Base-by-base conservation (phyloP, 2,329 filamentous ascomycete genomes). In the Monilinia laxa region DNA sequence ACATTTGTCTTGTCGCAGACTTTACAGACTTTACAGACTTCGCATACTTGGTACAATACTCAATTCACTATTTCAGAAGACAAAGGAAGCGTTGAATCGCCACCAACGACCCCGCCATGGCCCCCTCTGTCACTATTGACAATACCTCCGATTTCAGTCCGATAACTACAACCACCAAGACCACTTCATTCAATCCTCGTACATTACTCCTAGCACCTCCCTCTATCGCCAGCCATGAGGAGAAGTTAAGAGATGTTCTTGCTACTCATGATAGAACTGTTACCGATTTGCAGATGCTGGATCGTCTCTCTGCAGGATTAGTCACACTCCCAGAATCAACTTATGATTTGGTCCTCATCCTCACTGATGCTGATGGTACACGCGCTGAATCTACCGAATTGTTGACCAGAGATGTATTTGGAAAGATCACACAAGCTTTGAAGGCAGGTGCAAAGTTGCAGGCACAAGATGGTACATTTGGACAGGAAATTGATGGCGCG, bases 251-350 rank as follows among this genome's bases (percentile, higher is more conserved):
- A 71, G 81, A 82, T 71, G 83, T 95, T 69, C 86, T 96, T 74
- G 83, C 87, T 68, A 82, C 87, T 67, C 88, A 92, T 80, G 88
- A 95, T 78, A 89, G 92, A 76, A 81, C 84, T 70, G 82, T 85
- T 56, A 94, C 93, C 69, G 95, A 99, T 76, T 84, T 99, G 64
- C 95, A 98, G 79, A 99, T 99, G 95, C 90, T 99, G 69, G 95
- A 99, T 80, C 92, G 95, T 62, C 85, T 99, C 52, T 87, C 91
- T 2, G 86, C 91, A 47, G 92, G 92, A 69, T 83, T 97, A 49
- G 91, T 95, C 67, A 82, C 87, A 10, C 87, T 99, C 0, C 90
- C 93, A 1, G 73, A 85, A 64, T 81, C 86, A 59, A 90, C 91
- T 65, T 99, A 99, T 81, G 91, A 96, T 77, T 80, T 90, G 54